Evolutionary conservation across 2,329 filamentous ascomycete genomes (phyloP).

Genomic region (Diplocarpon rosae): DNA sequence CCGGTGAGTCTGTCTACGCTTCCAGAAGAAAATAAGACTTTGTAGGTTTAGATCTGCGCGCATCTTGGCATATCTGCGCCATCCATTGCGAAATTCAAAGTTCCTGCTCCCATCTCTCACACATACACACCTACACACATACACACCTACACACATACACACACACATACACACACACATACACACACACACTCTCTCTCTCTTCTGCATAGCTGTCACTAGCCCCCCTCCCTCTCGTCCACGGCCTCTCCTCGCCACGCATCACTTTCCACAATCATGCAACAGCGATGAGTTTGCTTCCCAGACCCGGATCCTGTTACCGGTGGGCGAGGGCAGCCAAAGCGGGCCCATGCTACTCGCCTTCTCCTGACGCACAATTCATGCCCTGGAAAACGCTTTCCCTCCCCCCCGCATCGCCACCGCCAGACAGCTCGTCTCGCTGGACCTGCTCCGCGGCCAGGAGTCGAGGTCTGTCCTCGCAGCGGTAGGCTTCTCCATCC

Average conservation of each 20-base stretch:
- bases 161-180: no score
- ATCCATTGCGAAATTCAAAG: no score
- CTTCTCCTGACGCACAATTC: neutral
- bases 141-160: no score
- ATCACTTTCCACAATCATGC: neutral
- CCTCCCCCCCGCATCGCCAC: neutral
- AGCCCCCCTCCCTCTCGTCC: neutral
- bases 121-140: no score
- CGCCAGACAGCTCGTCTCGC: neutral
- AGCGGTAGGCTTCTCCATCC: neutral
- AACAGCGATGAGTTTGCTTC: neutral
- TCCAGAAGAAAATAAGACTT: no score
- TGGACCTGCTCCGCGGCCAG: neutral
- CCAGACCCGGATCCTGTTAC: conserved; percentile 1
- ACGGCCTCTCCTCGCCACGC: neutral
- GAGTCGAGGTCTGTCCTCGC: neutral
- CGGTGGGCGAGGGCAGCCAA: neutral
- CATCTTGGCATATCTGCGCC: no score
- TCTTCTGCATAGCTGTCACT: no score
- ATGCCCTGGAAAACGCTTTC: no score
- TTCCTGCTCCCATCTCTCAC: no score
- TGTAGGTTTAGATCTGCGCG: no score
- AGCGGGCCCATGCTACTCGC: neutral
- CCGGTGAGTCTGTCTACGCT: no score
- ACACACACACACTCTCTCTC: no score